Evolutionary conservation across 2,329 filamentous ascomycete genomes (phyloP).

Genomic region (Fusarium domesticum): DNA sequence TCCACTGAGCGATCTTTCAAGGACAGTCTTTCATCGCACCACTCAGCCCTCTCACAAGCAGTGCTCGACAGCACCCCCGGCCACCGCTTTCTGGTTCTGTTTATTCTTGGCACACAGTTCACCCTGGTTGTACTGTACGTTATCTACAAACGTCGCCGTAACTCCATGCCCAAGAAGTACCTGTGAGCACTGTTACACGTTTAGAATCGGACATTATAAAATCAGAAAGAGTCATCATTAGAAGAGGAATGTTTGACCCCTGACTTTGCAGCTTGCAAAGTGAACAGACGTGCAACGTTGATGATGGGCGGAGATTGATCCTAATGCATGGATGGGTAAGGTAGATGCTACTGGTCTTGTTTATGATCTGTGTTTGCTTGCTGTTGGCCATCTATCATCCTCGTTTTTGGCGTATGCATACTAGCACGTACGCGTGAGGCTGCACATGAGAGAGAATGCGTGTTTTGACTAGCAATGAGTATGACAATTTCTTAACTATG

Average conservation of each 20-base stretch:
- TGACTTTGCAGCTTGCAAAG: not conserved
- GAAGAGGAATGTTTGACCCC: not conserved
- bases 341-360: not conserved
- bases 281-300: not conserved
- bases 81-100: conserved; percentile 57
- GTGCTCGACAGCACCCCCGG: conserved; percentile 48
- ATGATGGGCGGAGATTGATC: not conserved
- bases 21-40: conserved; percentile 51
- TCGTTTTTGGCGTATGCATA: not conserved
- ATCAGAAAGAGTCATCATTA: too few species aligned
- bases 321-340: too few species aligned
- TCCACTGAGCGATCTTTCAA: conserved; percentile 52
- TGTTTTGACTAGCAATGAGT: not conserved
- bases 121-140: conserved; percentile 67
- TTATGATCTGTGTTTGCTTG: too few species aligned
- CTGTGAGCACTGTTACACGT: conserved; percentile 50
- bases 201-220: too few species aligned
- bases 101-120: conserved; percentile 73
- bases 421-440: not conserved
- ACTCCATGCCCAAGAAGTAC: conserved; percentile 85
- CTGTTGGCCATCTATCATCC: not conserved
- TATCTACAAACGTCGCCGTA: conserved; percentile 75
- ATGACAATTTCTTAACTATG: not conserved
- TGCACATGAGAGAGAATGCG: not conserved
- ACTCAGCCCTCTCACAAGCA: conserved; percentile 47